Conservation (phyloP, 306 rosid genomes). For the Rubus parviflorus region DNA sequence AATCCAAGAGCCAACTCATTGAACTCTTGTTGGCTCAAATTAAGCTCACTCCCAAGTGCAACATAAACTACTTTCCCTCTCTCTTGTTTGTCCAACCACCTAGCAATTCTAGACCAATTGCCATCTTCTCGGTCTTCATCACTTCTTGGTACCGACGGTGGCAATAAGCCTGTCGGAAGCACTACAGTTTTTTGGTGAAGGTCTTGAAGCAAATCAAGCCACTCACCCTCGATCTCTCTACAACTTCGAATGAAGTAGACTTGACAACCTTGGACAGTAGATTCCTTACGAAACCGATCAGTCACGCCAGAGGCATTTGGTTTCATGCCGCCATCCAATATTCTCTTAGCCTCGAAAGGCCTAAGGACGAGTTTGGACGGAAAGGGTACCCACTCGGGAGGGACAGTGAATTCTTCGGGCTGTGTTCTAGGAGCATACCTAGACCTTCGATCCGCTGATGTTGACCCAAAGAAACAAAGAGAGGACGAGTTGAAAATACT, state of each 20-base stretch:
- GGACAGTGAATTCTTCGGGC: constrained; percentile 11
- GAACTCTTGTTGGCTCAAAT: constrained; percentile 22
- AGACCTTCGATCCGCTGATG: neutral
- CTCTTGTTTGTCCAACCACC: constrained; percentile 28
- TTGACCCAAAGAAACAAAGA: neutral
- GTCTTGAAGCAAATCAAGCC: constrained; percentile 4
- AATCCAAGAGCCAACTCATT: constrained; percentile 48
- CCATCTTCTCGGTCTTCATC: constrained; percentile 6
- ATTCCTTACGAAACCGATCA: neutral
- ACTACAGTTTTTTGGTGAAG: neutral
- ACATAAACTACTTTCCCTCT: constrained; percentile 45
- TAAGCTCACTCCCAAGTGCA: constrained; percentile 51
- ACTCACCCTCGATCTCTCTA: constrained; percentile 18
- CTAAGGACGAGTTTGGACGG: constrained; percentile 8
- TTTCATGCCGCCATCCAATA: neutral
- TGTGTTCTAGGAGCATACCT: neutral
- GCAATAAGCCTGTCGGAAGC: constrained; percentile 34
- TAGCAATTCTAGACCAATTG: neutral
- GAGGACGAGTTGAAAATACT: constrained; percentile 31
- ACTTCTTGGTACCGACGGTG: neutral
- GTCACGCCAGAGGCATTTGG: neutral
- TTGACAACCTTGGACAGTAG: neutral
- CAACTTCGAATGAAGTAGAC: constrained; percentile 19
- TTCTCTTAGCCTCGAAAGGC: constrained; percentile 7
- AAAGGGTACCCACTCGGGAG: constrained; percentile 33